These are phyloP conservation scores for Arthrocladium fulminans DNA, from an alignment of 2,329 filamentous ascomycete species.

Conservation along the genomic window DNA sequence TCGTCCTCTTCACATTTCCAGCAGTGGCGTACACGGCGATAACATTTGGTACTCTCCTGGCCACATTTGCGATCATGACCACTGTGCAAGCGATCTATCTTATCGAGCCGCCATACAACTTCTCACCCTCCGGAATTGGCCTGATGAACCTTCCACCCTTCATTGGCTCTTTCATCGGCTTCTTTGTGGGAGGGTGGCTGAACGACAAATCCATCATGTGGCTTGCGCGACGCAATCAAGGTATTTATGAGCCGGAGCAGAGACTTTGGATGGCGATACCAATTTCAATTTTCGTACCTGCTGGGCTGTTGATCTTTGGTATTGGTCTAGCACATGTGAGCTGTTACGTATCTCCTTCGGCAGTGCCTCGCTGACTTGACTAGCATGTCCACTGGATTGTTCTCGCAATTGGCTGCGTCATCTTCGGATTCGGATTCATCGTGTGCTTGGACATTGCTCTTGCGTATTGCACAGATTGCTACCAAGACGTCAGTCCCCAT, in stretches of 20 bases:
- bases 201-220: slow-evolving; percentile 32
- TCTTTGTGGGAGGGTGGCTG: slow-evolving; percentile 32
- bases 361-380: slow-evolving; percentile 1
- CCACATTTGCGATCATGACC: slow-evolving; percentile 27
- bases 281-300: slow-evolving; percentile 23
- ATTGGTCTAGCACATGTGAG: slow-evolving; percentile 23
- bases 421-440: slow-evolving; percentile 30
- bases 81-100: slow-evolving; percentile 30
- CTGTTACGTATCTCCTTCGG: not conserved
- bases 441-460: slow-evolving; percentile 22
- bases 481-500: slow-evolving; percentile 23
- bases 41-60: slow-evolving; percentile 32
- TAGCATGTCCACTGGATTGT: slow-evolving; percentile 28
- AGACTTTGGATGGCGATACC: slow-evolving; percentile 30
- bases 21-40: slow-evolving; percentile 34
- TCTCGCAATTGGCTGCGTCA: slow-evolving; percentile 24
- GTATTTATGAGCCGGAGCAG: slow-evolving; percentile 44
- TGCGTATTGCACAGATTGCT: slow-evolving; percentile 26
- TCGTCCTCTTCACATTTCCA: slow-evolving; percentile 14
- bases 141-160: slow-evolving; percentile 29
- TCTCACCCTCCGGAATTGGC: slow-evolving; percentile 25
- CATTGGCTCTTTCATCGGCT: slow-evolving; percentile 32
- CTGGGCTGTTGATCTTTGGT: slow-evolving; percentile 34
- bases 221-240: slow-evolving; percentile 37
- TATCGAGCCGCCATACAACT: slow-evolving; percentile 27